Conservation (phyloP, 2,329 filamentous ascomycete genomes). For the Truncatella angustata region DNA sequence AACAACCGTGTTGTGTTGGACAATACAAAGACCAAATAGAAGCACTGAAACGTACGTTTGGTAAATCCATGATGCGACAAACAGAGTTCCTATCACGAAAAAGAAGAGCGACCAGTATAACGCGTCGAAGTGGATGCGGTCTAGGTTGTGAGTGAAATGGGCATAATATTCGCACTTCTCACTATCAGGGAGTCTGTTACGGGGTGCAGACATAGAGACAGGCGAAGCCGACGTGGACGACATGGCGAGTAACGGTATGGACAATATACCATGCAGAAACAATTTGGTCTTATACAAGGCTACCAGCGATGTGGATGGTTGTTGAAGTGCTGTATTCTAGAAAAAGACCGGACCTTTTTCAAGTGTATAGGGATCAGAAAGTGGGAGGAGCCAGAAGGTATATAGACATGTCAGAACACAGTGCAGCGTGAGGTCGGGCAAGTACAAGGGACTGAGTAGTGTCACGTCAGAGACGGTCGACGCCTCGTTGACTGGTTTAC, state of each 20-base stretch:
- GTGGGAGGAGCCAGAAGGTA: background rate
- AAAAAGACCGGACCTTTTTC: background rate
- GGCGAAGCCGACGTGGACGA: background rate
- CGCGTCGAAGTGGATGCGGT: conserved; percentile 33
- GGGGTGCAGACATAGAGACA: background rate
- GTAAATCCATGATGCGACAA: conserved; percentile 35
- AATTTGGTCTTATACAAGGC: background rate
- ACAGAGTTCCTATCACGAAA: conserved; percentile 35
- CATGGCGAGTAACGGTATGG: background rate
- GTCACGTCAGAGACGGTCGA: background rate
- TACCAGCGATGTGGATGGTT: background rate
- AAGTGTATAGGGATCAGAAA: background rate
- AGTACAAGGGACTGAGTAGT: background rate
- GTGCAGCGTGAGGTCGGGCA: background rate
- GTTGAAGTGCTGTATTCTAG: background rate
- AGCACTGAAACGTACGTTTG: conserved; percentile 25
- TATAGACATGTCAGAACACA: background rate
- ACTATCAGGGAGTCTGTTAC: conserved; percentile 22
- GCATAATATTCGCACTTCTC: conserved; percentile 38
- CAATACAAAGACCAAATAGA: background rate
- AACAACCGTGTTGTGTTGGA: background rate
- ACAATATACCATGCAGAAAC: background rate
- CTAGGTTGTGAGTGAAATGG: conserved; percentile 33
- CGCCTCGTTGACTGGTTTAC: background rate
- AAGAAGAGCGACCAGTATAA: conserved; percentile 41